phyloP scores from a whole-genome alignment of 2,329 filamentous ascomycete genomes.

The Ophiostoma quercus region DNA sequence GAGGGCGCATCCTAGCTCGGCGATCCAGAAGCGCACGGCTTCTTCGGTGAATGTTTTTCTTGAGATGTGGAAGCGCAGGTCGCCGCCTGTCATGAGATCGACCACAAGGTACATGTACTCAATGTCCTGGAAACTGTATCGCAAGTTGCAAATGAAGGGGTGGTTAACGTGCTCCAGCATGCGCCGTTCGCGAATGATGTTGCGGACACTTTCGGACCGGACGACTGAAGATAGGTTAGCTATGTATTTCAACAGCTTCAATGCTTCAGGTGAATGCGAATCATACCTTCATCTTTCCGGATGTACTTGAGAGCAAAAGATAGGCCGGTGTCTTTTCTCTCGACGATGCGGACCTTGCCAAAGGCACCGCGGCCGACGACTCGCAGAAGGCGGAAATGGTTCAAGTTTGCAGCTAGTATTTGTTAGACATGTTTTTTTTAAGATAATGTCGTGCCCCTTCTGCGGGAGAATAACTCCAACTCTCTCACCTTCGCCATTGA shows the following conservation, averaged over 20 bases:
- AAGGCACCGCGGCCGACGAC: slow-evolving; percentile 98
- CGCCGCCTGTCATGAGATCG: slow-evolving; percentile 95
- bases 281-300: slow-evolving; percentile 89
- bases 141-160: slow-evolving; percentile 94
- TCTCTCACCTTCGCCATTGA: slow-evolving; percentile 80
- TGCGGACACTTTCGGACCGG: slow-evolving; percentile 93
- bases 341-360: slow-evolving; percentile 97
- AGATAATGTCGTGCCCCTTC: not conserved
- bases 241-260: not conserved
- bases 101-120: slow-evolving; percentile 99
- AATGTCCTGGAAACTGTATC: slow-evolving; percentile 98
- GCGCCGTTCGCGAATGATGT: slow-evolving; percentile 92
- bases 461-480: not conserved
- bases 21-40: slow-evolving; percentile 93
- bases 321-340: slow-evolving; percentile 88
- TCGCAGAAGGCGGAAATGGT: slow-evolving; percentile 90
- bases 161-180: slow-evolving; percentile 99
- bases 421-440: not conserved
- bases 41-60: slow-evolving; percentile 98
- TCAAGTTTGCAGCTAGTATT: slow-evolving; percentile 70
- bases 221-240: slow-evolving; percentile 58
- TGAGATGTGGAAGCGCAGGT: slow-evolving; percentile 95
- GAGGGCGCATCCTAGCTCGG: slow-evolving; percentile 86
- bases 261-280: not conserved
- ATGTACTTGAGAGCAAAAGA: slow-evolving; percentile 98